Evolutionary conservation across 2,329 filamentous ascomycete species (phyloP).

Genomic region (Fusarium graminum): DNA sequence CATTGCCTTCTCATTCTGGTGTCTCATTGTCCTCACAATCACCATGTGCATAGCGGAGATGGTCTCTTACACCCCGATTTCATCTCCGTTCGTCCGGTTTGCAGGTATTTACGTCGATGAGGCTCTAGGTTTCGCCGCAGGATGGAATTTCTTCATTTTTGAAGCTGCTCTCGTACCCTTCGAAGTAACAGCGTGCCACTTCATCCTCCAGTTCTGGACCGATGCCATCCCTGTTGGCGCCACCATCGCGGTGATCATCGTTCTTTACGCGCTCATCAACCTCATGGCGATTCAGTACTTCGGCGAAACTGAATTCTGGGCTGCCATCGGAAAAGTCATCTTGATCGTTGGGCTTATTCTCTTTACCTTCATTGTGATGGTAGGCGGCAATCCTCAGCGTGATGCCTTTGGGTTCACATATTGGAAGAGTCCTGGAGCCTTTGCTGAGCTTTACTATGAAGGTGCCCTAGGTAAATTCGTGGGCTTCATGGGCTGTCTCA

Average conservation of each 20-base stretch:
- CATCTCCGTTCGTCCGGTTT: slow-evolving; percentile 82
- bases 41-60: slow-evolving; percentile 78
- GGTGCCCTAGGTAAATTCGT: slow-evolving; percentile 74
- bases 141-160: slow-evolving; percentile 81
- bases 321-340: slow-evolving; percentile 77
- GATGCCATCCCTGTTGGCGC: slow-evolving; percentile 69
- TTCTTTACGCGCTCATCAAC: slow-evolving; percentile 70
- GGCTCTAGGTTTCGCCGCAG: slow-evolving; percentile 78
- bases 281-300: slow-evolving; percentile 80
- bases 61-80: slow-evolving; percentile 82
- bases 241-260: slow-evolving; percentile 68
- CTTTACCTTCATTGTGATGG: slow-evolving; percentile 86
- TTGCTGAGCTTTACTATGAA: slow-evolving; percentile 72
- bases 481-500: slow-evolving; percentile 81
- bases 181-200: slow-evolving; percentile 74
- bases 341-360: slow-evolving; percentile 78
- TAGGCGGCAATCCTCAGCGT: slow-evolving; percentile 81
- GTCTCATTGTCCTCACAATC: slow-evolving; percentile 70
- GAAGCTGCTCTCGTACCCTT: slow-evolving; percentile 76
- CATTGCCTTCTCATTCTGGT: slow-evolving; percentile 72
- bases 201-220: slow-evolving; percentile 74
- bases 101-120: slow-evolving; percentile 82
- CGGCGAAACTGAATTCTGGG: slow-evolving; percentile 82
- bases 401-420: slow-evolving; percentile 79
- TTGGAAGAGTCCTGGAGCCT: slow-evolving; percentile 77